A percentile compares a stretch with the other conserved stretches of the same genome.
Evolutionary conservation across 106 monocot species (phyloP).

Genomic region (Acanthochlamys bracteata): DNA sequence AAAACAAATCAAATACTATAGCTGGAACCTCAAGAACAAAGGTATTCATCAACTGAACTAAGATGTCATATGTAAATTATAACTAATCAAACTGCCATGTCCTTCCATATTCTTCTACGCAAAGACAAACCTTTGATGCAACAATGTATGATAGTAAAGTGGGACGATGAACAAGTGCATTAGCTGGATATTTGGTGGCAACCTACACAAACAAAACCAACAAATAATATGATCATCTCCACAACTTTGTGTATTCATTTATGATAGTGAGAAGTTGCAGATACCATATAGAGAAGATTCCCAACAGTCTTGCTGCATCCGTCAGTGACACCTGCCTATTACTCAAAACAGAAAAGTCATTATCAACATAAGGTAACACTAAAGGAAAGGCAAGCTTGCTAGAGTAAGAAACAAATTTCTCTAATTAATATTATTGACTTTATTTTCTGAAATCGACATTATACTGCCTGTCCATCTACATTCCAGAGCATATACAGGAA

Average conservation of each 20-base stretch:
- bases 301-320: constrained; percentile 72
- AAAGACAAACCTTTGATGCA: constrained; percentile 50
- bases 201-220: constrained; percentile 28
- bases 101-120: not conserved
- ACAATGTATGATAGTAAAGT: constrained; percentile 57
- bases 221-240: not conserved
- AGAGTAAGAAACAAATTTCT: not conserved
- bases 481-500: too few relatives aligned
- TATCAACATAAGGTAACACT: not conserved
- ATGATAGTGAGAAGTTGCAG: too few relatives aligned
- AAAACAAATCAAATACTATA: not conserved
- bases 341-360: not conserved
- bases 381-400: too few relatives aligned
- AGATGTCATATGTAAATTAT: too few relatives aligned
- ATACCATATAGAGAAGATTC: constrained; percentile 86
- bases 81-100: not conserved
- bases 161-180: constrained; percentile 80
- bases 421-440: not conserved
- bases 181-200: constrained; percentile 71
- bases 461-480: too few relatives aligned
- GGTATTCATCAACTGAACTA: too few relatives aligned
- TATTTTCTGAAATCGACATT: not conserved
- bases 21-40: not conserved
- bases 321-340: constrained; percentile 53
- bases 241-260: too few relatives aligned